Base-by-base conservation (phyloP, 1,284 basidiomycete species). In the Puccinia hordei region DNA sequence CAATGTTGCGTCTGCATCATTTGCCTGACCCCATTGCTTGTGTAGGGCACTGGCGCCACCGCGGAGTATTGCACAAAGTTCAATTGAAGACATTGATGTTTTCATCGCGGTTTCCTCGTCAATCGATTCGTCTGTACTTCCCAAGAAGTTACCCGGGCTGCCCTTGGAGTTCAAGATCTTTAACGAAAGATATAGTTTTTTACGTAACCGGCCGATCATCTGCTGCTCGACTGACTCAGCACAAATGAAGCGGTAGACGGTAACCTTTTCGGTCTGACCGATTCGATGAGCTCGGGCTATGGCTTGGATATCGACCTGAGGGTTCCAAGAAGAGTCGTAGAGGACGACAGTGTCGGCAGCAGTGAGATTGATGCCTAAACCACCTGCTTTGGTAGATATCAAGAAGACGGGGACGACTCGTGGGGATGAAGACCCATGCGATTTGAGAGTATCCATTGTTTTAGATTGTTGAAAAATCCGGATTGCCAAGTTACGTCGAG, bases 131-230 rank as follows among this genome's bases (percentile, higher is more conserved):
- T 84, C 87, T 66, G 86, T 59, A 12, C 86, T 30, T n/a, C n/a
- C 30, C 35, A 66, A 38, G 89, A 82, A 22, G 84, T 85, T 0
- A 83, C 83, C 22, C 82, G 81, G 82, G 59, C 84, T 80, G 83
- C 83, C 9, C 84, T 69, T 1, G 46, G 85, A 86, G 44, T 87
- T 86, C 88, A 90, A 89, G 79, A 90, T 87, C 84, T 90, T 90
- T 59, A 89, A 82, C 0, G 90, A 90, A 5, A 90, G 86, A 84
- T 90, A 90, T 2, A 90, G 86, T 83, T 90, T 90, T 72, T 89
- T 89, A 22, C 89, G 88, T 73, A 90, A 87, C 38, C 90, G 87
- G 82, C 90, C 89, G 3, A 90, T 86, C 89, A 90, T 90, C 83
- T 90, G 90, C 82, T 91, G 90, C 83, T 91, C 90, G 46, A 91